Evolutionary conservation across 2,329 filamentous ascomycete species (phyloP).

Genomic region (Apiospora rasikravindrae): DNA sequence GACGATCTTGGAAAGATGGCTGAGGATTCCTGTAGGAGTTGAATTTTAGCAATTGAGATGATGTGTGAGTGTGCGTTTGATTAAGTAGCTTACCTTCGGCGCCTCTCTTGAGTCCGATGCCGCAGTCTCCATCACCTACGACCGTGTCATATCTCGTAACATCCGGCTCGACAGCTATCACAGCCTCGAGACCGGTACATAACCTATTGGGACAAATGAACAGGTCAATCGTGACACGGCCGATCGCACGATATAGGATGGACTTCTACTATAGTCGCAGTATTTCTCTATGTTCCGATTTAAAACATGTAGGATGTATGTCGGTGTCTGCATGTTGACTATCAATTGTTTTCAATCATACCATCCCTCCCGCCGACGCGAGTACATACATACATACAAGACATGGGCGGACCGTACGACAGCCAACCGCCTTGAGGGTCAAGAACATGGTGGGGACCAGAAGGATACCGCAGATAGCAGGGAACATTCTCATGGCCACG

Average conservation of each 20-base stretch:
- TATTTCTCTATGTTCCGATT: too few relatives aligned
- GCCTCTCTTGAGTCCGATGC: constrained; percentile 82
- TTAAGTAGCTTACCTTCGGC: constrained; percentile 66
- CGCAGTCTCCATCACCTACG: constrained; percentile 90
- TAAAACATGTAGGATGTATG: background rate
- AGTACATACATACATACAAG: background rate
- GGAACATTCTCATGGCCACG: constrained; percentile 94
- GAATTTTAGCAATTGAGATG: background rate
- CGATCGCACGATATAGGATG: background rate
- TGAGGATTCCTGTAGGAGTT: constrained; percentile 52
- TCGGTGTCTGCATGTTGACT: background rate
- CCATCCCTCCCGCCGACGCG: background rate
- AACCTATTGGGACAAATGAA: background rate
- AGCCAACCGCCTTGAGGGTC: constrained; percentile 88
- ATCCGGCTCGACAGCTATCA: constrained; percentile 72
- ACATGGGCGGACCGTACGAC: constrained; percentile 64
- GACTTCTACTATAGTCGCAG: too few relatives aligned
- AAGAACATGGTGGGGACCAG: constrained; percentile 93
- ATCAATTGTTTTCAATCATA: background rate
- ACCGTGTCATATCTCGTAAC: constrained; percentile 79
- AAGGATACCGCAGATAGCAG: constrained; percentile 85
- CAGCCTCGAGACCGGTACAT: constrained; percentile 57
- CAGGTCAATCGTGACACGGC: background rate
- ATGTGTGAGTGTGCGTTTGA: background rate
- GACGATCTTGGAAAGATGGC: constrained; percentile 55